Evolutionary conservation across 2,329 filamentous ascomycete genomes (phyloP).

Genomic region (Paraphaeosphaeria minitans): DNA sequence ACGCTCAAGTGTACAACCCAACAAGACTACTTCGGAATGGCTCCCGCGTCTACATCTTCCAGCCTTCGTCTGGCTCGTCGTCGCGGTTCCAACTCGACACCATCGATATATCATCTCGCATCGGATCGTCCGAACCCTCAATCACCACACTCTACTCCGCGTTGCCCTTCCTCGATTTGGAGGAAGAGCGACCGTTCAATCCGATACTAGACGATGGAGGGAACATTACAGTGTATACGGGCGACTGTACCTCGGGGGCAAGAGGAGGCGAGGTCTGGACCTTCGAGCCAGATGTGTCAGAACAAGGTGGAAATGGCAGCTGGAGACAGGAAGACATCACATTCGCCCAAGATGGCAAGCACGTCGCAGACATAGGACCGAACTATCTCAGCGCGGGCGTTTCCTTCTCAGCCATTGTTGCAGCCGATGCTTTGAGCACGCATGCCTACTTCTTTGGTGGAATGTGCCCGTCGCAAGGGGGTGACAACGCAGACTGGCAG

Average conservation of each 20-base stretch:
- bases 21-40: slow-evolving; percentile 69
- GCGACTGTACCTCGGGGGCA: slow-evolving; percentile 66
- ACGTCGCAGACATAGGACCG: slow-evolving; percentile 49
- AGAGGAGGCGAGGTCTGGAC: slow-evolving; percentile 68
- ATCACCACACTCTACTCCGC: slow-evolving; percentile 58
- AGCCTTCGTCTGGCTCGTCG: slow-evolving; percentile 55
- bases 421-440: slow-evolving; percentile 59
- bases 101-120: slow-evolving; percentile 66
- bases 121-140: slow-evolving; percentile 55
- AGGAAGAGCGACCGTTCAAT: slow-evolving; percentile 64
- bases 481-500: slow-evolving; percentile 62
- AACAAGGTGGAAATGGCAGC: slow-evolving; percentile 55
- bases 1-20: slow-evolving; percentile 71
- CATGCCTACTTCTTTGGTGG: slow-evolving; percentile 81
- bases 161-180: slow-evolving; percentile 66
- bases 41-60: slow-evolving; percentile 72
- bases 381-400: slow-evolving; percentile 67
- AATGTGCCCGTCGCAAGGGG: slow-evolving; percentile 71
- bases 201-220: slow-evolving; percentile 71
- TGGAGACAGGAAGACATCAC: slow-evolving; percentile 58
- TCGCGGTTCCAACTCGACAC: slow-evolving; percentile 62
- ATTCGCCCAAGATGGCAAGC: slow-evolving; percentile 40
- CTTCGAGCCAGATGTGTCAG: slow-evolving; percentile 58
- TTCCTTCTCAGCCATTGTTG: slow-evolving; percentile 68
- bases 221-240: slow-evolving; percentile 73